Evolutionary conservation across 441 rosid genomes (phyloP), one percentile per base, ranked within the genome.

Genomic region (Adansonia grandidieri): DNA sequence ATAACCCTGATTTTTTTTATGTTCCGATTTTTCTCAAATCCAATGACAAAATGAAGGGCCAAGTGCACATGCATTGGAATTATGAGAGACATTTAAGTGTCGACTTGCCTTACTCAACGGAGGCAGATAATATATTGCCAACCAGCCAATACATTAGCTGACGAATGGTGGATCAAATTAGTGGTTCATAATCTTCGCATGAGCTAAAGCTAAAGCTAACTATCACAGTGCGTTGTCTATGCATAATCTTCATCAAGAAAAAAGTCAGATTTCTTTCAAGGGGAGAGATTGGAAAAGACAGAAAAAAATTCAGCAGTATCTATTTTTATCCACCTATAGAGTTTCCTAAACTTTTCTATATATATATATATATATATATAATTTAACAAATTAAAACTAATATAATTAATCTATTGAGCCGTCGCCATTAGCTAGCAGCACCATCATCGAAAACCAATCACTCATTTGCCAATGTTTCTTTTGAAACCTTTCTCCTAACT

Each of bases 321-420:
- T 22, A 32, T 50, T 77, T 75, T 57, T 75, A 80, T 78, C 82
- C 83, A 64, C 58, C 69, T 28, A 11, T 65, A 42, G 10, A 63
- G 48, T 67, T 37, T 56, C 45, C 13, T 32, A 15, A 28, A n/a
- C 66, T 62, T 28, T 44, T 42, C 45, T 28, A 28, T 28, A 28
- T 28, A 28, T 28, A 28, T 28, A 28, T 28, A 28, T 28, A 37
- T 37, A 37, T 37, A 37, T 37, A 37, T 37, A 37, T 37, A 37
- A 37, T 37, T 37, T 37, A 37, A 37, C 42, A 37, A 37, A 37
- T 37, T 37, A 37, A 37, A 37, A 37, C 42, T 37, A 37, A 37
- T 8, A 20, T 64, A 64, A 14, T 37, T 63, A 70, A 50, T 69
- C 20, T 15, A 42, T 7, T 17, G 20, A 7, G 22, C 71, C 65